Conservation (phyloP, 768 basidiomycete species). For the Lactifluus piperatus region DNA sequence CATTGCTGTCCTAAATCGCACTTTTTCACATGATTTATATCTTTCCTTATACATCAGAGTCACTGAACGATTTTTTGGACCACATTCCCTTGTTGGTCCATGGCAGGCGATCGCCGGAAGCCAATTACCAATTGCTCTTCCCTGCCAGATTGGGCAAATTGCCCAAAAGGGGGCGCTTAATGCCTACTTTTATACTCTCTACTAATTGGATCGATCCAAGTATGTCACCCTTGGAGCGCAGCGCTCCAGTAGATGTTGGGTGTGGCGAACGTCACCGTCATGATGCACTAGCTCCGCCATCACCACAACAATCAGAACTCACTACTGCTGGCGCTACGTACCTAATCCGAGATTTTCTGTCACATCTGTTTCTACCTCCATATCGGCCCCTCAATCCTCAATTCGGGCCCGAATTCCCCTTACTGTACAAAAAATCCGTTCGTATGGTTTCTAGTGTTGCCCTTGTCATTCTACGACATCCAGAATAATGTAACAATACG, state of each 20-base stretch:
- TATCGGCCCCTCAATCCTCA: not conserved
- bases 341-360: not conserved
- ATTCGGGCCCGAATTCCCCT: not conserved
- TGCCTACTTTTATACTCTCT: not conserved
- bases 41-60: not conserved
- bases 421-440: no score
- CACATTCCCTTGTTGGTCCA: not conserved
- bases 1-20: not conserved
- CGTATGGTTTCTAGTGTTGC: not conserved
- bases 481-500: not conserved
- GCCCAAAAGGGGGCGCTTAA: slow-evolving; percentile 1
- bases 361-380: not conserved
- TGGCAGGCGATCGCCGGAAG: slow-evolving; percentile 16
- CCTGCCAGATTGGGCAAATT: slow-evolving; percentile 3
- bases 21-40: not conserved
- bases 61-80: not conserved
- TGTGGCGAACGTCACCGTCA: not conserved
- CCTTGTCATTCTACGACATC: not conserved
- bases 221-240: not conserved
- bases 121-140: not conserved
- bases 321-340: not conserved
- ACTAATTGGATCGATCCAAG: not conserved
- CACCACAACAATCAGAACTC: not conserved
- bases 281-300: not conserved
- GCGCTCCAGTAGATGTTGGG: not conserved